Evolutionary conservation across 192 early-diverging fungal genomes (phyloP), one percentile per base, ranked within the genome.

Genomic region (Coemansia sp.): DNA sequence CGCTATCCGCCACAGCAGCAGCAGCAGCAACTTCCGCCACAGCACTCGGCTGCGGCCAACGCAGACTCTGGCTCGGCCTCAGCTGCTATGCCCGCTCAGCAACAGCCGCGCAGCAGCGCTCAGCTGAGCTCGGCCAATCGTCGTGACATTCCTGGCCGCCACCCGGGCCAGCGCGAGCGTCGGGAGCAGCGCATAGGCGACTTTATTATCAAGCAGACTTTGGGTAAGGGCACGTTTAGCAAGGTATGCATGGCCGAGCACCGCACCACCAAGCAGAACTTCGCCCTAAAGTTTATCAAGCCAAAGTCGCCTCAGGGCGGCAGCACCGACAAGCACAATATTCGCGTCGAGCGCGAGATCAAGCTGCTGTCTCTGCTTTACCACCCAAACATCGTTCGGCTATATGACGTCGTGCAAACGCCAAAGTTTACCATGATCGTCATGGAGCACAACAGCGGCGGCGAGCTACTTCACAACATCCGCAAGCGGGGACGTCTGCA

Each of bases 371-470:
- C 95, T 65, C 86, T 94, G 32, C 86, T 98, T 4, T 84, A 94
- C 53, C 96, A 98, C 62, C 93, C 91, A 32, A 91, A 94, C 68
- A 94, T 98, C 72, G 92, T 98, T 65, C 87, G 90, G 65, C 83
- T 96, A 20, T 88, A 92, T 62, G 94, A 96, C 57, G 90, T 93
- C 12, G 82, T 90, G 25, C 92, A 95, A 65, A 92, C 90, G 6
- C 77, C 87, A 47, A 90, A 93, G 62, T 90, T 88, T 42, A 89
- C 94, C 29, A 92, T 91, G 70, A 85, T 96, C 37, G 85, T 94
- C 54, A 92, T 95, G 93, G 95, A 95, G 73, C 92, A 94, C 72
- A 89, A 91, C 64, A 89, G 81, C 68, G 93, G 93, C 29, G 91
- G 91, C 42, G 92, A 94, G 85, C 80, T 96, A 32, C 93, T 95